Conservation (phyloP, 2,329 filamentous ascomycete genomes). For the Calonectria pseudoturangicola region DNA sequence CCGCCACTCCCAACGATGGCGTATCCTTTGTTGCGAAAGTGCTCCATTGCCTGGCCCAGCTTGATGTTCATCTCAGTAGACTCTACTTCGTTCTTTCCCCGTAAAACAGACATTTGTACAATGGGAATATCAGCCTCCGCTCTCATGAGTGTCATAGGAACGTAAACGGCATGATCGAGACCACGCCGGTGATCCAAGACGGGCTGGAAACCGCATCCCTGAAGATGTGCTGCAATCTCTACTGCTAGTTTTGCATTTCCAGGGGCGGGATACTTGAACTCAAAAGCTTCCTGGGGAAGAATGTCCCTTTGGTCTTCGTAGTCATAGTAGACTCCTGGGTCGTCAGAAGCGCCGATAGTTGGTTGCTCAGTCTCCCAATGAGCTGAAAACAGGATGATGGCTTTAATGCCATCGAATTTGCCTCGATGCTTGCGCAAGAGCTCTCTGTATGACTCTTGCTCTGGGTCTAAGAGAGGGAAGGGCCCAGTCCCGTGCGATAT, state of each 20-base stretch:
- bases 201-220: background rate
- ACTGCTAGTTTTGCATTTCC: slow-evolving; percentile 1
- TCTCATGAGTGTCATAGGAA: slow-evolving; percentile 9
- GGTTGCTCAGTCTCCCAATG: slow-evolving; percentile 9
- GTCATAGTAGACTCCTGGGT: slow-evolving; percentile 21
- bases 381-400: background rate
- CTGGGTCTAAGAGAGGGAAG: background rate
- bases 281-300: slow-evolving; percentile 10
- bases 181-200: background rate
- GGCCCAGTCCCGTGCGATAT: slow-evolving; percentile 1
- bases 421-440: background rate
- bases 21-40: slow-evolving; percentile 4
- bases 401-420: background rate
- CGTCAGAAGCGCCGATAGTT: background rate
- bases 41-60: slow-evolving; percentile 11
- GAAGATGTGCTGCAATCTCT: background rate
- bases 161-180: background rate
- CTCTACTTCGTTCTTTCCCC: background rate
- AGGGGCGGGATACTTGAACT: slow-evolving; percentile 1
- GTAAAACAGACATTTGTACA: background rate
- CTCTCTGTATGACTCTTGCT: background rate
- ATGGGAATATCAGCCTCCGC: background rate
- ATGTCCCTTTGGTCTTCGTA: background rate
- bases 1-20: background rate
- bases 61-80: slow-evolving; percentile 2